Evolutionary conservation across 306 rosid genomes (phyloP).

Genomic region (Pueraria montana): DNA sequence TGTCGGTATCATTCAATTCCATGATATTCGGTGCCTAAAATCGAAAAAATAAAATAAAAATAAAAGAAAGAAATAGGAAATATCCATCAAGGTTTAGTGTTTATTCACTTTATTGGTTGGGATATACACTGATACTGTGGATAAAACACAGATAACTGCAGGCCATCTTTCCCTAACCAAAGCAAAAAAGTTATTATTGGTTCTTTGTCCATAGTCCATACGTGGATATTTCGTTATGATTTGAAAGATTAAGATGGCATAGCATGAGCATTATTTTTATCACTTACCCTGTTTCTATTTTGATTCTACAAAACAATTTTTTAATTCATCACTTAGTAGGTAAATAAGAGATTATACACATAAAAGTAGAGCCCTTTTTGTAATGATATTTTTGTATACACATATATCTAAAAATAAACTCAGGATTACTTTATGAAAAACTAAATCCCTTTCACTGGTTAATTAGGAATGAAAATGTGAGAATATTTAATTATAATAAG

Average conservation of each 20-base stretch:
- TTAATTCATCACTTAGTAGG: background rate
- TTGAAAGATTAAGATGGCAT: conserved; percentile 11
- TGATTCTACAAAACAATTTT: background rate
- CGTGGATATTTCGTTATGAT: conserved; percentile 4
- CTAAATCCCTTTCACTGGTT: background rate
- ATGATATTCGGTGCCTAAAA: conserved; percentile 16
- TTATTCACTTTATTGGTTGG: conserved; percentile 31
- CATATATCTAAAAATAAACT: background rate
- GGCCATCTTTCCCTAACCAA: conserved; percentile 20
- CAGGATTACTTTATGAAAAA: background rate
- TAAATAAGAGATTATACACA: background rate
- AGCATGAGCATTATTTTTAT: background rate
- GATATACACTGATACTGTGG: conserved; percentile 3
- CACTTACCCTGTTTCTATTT: background rate
- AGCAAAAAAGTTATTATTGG: background rate
- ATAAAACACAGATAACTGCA: conserved; percentile 14
- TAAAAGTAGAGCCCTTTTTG: background rate
- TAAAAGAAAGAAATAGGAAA: background rate
- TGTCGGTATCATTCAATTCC: conserved; percentile 42
- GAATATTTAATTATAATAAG: background rate
- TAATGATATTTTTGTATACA: background rate
- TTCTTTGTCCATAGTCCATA: conserved; percentile 27
- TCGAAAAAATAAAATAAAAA: background rate
- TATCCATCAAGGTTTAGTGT: conserved; percentile 1
- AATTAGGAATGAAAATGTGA: background rate